These are phyloP conservation scores for Rhizopogon rudus DNA, from an alignment of 768 basidiomycete genomes.

Conservation along the genomic window DNA sequence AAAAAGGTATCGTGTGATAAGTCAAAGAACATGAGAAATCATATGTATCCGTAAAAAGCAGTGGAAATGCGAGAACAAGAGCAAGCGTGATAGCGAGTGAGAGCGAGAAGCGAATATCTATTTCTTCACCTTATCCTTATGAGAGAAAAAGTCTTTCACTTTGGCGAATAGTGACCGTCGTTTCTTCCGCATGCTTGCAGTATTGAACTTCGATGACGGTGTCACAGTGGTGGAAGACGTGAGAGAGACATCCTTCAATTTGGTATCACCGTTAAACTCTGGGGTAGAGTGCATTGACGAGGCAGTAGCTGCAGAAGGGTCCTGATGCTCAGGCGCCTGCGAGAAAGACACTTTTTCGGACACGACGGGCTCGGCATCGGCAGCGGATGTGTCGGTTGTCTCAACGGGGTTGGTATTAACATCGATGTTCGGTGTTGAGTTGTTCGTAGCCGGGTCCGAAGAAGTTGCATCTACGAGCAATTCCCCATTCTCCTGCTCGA, in stretches of 20 bases:
- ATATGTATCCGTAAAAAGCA: not conserved
- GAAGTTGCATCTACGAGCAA: not conserved
- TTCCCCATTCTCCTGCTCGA: not conserved
- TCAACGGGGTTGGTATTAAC: not conserved
- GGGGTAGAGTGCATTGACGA: not conserved
- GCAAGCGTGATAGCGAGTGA: not conserved
- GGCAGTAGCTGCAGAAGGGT: too few relatives aligned
- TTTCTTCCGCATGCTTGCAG: slow-evolving; percentile 42
- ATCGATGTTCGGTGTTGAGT: not conserved
- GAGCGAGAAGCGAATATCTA: slow-evolving; percentile 13
- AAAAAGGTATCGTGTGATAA: slow-evolving; percentile 16
- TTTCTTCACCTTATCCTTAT: slow-evolving; percentile 44
- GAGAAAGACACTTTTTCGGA: not conserved
- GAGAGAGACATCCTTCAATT: slow-evolving; percentile 15
- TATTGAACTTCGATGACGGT: slow-evolving; percentile 32
- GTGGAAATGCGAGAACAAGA: not conserved
- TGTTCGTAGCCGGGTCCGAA: not conserved
- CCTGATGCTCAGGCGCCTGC: not conserved
- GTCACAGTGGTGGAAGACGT: slow-evolving; percentile 13
- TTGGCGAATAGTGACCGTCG: slow-evolving; percentile 49
- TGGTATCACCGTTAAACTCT: not conserved
- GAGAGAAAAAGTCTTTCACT: slow-evolving; percentile 45
- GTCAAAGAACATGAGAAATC: slow-evolving; percentile 9
- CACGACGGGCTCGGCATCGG: not conserved
- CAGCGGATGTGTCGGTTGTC: not conserved